Conservation (phyloP, 495 filamentous ascomycete species). For the Evernia prunastri region DNA sequence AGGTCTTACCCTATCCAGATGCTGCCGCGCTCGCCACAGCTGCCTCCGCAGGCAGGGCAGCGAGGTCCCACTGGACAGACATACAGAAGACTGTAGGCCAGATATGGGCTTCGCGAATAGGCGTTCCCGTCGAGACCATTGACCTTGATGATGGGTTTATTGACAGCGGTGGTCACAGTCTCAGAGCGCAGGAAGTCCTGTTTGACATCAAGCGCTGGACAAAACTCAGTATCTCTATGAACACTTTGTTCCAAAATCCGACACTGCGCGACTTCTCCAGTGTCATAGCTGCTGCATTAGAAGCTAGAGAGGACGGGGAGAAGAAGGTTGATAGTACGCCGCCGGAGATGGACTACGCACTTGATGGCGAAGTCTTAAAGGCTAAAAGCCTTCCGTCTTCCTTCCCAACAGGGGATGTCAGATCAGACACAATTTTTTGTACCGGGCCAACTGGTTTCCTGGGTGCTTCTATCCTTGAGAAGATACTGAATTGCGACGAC, state of each 20-base stretch:
- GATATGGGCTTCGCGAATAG: slow-evolving; percentile 56
- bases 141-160: slow-evolving; percentile 66
- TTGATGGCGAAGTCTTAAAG: slow-evolving; percentile 13
- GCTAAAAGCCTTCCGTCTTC: slow-evolving; percentile 6
- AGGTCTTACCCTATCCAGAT: slow-evolving; percentile 85
- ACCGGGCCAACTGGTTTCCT: slow-evolving; percentile 92
- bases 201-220: slow-evolving; percentile 57
- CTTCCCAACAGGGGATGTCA: slow-evolving; percentile 31
- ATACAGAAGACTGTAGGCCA: slow-evolving; percentile 62
- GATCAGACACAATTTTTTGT: slow-evolving; percentile 58
- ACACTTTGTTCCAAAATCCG: slow-evolving; percentile 65
- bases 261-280: slow-evolving; percentile 66
- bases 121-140: slow-evolving; percentile 49
- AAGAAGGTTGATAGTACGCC: slow-evolving; percentile 9
- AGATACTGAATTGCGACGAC: slow-evolving; percentile 57
- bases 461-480: slow-evolving; percentile 71
- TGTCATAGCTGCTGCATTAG: slow-evolving; percentile 55
- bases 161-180: slow-evolving; percentile 79
- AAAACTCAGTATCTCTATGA: slow-evolving; percentile 66
- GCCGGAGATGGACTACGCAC: slow-evolving; percentile 18
- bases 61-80: slow-evolving; percentile 43
- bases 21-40: slow-evolving; percentile 52
- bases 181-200: slow-evolving; percentile 82
- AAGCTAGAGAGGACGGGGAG: background rate
- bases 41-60: slow-evolving; percentile 35